Evolutionary conservation across 345 rosid genomes (phyloP).

Genomic region (Erysimum cheiranthoides): DNA sequence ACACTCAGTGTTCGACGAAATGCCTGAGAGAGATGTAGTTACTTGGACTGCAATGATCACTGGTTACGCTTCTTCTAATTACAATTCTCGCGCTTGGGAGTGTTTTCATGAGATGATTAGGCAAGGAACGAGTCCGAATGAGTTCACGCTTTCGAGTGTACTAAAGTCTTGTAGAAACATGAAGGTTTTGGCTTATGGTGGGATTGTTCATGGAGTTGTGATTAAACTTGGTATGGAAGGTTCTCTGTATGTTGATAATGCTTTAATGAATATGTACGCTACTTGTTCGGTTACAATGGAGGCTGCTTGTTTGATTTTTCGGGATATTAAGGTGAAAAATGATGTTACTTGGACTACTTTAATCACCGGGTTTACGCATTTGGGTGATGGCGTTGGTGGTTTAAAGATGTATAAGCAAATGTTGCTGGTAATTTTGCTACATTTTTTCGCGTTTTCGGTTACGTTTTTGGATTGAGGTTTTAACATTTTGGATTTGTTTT

Average conservation of each 20-base stretch:
- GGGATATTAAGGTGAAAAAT: constrained; percentile 57
- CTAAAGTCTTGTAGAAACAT: constrained; percentile 78
- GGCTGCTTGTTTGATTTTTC: constrained; percentile 65
- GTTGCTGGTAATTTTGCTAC: constrained; percentile 56
- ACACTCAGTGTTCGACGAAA: constrained; percentile 51
- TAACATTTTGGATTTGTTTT: constrained; percentile 24
- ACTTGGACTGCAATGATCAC: constrained; percentile 47
- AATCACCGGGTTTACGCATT: constrained; percentile 82
- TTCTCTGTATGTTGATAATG: constrained; percentile 69
- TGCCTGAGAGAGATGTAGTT: constrained; percentile 44
- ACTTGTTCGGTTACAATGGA: constrained; percentile 63
- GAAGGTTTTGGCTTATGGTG: constrained; percentile 58
- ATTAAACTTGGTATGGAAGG: constrained; percentile 69
- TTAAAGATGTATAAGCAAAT: constrained; percentile 70
- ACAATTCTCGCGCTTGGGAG: constrained; percentile 57
- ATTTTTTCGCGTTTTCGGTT: not conserved
- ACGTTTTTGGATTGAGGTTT: not conserved
- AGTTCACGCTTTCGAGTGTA: constrained; percentile 66
- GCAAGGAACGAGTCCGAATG: constrained; percentile 58
- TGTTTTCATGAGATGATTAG: constrained; percentile 67
- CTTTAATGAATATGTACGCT: constrained; percentile 77
- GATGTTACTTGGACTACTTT: constrained; percentile 83
- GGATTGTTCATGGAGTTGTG: constrained; percentile 68
- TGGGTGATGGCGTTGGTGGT: constrained; percentile 67
- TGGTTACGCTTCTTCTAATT: constrained; percentile 53